phyloP scores from a whole-genome alignment of 2,329 filamentous ascomycete genomes.

The Blastomyces percursus region DNA sequence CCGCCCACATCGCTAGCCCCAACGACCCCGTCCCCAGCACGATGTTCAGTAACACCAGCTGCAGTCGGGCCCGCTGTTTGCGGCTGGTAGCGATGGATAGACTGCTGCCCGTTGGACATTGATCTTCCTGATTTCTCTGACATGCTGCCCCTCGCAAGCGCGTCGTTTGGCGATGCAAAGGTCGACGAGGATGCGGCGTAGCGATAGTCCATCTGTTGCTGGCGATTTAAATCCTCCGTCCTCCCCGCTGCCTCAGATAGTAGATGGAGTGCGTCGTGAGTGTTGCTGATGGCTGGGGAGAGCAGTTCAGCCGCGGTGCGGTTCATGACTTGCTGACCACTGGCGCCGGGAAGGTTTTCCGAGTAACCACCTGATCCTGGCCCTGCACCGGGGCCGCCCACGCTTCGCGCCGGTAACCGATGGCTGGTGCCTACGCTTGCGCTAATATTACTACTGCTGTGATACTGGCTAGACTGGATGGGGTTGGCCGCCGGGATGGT shows the following conservation, averaged over 20 bases:
- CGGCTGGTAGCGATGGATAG: conserved; percentile 35
- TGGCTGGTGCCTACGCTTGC: neutral
- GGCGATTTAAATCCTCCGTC: conserved; percentile 40
- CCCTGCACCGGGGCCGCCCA: neutral
- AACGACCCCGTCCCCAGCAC: neutral
- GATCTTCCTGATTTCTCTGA: conserved; percentile 27
- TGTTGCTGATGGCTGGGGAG: conserved; percentile 66
- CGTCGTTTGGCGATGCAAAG: conserved; percentile 30
- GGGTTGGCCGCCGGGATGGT: neutral
- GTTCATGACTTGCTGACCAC: conserved; percentile 47
- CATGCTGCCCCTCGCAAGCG: conserved; percentile 26
- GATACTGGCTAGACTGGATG: neutral
- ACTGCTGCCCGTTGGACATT: conserved; percentile 24
- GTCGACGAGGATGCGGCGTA: conserved; percentile 29
- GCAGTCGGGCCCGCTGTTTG: conserved; percentile 43
- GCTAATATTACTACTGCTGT: neutral
- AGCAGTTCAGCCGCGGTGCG: conserved; percentile 50
- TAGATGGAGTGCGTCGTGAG: conserved; percentile 83
- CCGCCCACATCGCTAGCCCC: neutral
- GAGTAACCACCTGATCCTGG: conserved; percentile 8
- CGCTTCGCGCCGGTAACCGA: neutral
- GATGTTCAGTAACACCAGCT: conserved; percentile 14
- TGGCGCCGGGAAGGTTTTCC: neutral
- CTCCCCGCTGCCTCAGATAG: conserved; percentile 69
- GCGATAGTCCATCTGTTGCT: conserved; percentile 37